phyloP scores from a whole-genome alignment of 2,329 filamentous ascomycete species.

The Aspergillus oerlinghausenensis region DNA sequence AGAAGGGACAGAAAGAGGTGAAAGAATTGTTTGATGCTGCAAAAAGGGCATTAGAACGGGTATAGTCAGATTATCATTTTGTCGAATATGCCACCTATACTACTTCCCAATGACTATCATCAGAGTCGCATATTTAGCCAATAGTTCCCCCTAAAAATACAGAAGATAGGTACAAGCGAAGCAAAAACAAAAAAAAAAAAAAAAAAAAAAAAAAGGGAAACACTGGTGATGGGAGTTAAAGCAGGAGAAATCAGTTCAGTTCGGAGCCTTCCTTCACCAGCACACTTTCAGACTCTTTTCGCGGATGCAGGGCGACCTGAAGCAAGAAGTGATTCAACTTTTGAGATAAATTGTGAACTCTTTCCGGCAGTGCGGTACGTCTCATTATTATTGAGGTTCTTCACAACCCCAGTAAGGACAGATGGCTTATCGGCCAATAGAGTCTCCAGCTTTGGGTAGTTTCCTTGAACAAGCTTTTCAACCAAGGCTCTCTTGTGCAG shows the following conservation, averaged over 20 bases:
- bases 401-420: conserved; percentile 29
- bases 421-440: conserved; percentile 18
- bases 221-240: background rate
- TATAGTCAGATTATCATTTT: conserved; percentile 10
- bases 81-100: background rate
- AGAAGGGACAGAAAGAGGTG: conserved; percentile 44
- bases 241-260: conserved; percentile 7
- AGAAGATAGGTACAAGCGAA: background rate
- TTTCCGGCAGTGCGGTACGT: conserved; percentile 38
- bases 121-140: too few species aligned
- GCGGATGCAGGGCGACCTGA: conserved; percentile 15
- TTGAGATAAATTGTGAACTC: conserved; percentile 32
- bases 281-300: conserved; percentile 21
- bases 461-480: conserved; percentile 29
- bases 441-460: conserved; percentile 24
- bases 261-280: conserved; percentile 5
- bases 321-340: conserved; percentile 34
- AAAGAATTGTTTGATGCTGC: conserved; percentile 43
- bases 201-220: background rate
- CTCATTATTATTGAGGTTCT: conserved; percentile 37
- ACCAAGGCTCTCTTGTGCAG: conserved; percentile 27
- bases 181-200: background rate
- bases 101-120: background rate
- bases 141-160: background rate
- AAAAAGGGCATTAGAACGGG: conserved; percentile 35